Evolutionary conservation across 495 filamentous ascomycete genomes (phyloP).

Genomic region (Lepraria neglecta): DNA sequence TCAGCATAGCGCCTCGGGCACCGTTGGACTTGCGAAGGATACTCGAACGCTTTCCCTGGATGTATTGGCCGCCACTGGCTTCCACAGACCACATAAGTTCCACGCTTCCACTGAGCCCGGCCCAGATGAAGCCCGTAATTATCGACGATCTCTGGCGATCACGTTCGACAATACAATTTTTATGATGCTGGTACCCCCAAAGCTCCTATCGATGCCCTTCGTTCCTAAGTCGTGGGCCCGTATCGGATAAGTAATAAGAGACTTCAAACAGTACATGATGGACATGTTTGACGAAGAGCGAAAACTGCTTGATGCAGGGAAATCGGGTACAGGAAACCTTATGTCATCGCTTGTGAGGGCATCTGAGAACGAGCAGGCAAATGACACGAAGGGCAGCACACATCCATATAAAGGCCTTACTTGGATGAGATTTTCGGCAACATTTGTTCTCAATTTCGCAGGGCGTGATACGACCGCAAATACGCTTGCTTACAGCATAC

Average conservation of each 20-base stretch:
- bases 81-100: no score
- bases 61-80: no score
- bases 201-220: constrained; percentile 5
- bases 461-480: constrained; percentile 49
- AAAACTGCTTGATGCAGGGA: no score
- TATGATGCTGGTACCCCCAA: constrained; percentile 4
- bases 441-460: constrained; percentile 43
- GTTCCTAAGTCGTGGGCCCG: background rate
- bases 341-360: no score
- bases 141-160: background rate
- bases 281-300: background rate
- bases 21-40: background rate
- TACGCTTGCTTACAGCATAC: constrained; percentile 36
- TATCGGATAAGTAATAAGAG: constrained; percentile 2
- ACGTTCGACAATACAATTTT: constrained; percentile 1
- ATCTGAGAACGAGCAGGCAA: no score
- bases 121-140: no score
- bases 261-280: constrained; percentile 9
- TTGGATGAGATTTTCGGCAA: constrained; percentile 40
- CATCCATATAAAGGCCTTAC: no score
- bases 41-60: background rate
- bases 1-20: background rate
- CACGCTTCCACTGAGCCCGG: no score
- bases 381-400: no score
- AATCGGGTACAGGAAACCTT: no score